Base-by-base conservation (phyloP, 139 green algal species). In the Tetraselmis chui region DNA sequence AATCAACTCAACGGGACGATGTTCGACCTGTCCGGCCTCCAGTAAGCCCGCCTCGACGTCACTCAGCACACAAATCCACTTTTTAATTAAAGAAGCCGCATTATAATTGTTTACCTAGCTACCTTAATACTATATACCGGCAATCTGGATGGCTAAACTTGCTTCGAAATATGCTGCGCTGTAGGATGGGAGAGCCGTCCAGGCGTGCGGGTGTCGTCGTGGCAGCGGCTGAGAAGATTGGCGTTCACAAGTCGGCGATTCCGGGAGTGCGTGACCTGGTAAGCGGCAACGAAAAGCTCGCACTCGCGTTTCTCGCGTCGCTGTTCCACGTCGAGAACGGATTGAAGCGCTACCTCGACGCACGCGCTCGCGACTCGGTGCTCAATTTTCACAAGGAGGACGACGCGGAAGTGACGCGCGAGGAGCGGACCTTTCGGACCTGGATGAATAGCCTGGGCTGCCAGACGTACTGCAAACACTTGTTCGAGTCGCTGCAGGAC, bases 401-500 rank as follows among this genome's bases (percentile, higher is more conserved):
- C n/a, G 79, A 85, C 59, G 80, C 31, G 23, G 27, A 32, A 22
- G 82, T 59, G n/a, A 81, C 80, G 23, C 75, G 79, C 27, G 87
- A 88, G 75, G 81, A 84, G 80, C 82, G 82, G 24, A 80, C 32
- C 58, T 87, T 86, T 67, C 78, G 85, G 30, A 76, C 84, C 59
- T 86, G 82, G 85, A 76, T 88, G 23, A 86, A 83, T 30, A 85
- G 76, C 77, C 58, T 89, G 31, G 83, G 82, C 45, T 28, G 27
- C 26, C 29, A 59, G 0, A 76, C 76, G 0, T 79, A 76, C 30
- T 84, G 77, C 28, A 84, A 2, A 23, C 29, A 83, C 78, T 79
- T 89, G 31, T 78, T 32, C 22, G 78, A 83, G 83, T 45, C 82
- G 28, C 24, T 92, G 32, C 83, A 84, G 22, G 87, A 88, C 75